Evolutionary conservation across 495 filamentous ascomycete genomes (phyloP).

Genomic region (Penicillium maclennaniae): DNA sequence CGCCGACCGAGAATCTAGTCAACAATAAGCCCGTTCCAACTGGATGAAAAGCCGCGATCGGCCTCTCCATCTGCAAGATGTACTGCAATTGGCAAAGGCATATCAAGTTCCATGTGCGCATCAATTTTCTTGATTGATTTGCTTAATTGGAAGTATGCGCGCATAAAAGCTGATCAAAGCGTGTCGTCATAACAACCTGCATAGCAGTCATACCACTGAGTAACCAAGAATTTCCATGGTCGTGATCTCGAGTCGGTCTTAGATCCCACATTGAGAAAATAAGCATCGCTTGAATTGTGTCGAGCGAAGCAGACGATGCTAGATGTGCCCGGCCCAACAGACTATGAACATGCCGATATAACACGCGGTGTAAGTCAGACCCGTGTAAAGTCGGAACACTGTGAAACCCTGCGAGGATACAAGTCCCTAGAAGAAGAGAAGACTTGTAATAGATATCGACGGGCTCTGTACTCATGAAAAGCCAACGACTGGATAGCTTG

Average conservation of each 20-base stretch:
- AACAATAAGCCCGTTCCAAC: neutral
- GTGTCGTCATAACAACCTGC: conserved; percentile 13
- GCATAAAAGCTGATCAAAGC: conserved; percentile 8
- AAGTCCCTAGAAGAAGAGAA: conserved; percentile 14
- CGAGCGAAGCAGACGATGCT: conserved; percentile 5
- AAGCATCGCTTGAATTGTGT: conserved; percentile 19
- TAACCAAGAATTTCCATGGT: conserved; percentile 20
- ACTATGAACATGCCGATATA: conserved; percentile 15
- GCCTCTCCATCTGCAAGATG: neutral
- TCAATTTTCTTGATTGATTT: conserved; percentile 2
- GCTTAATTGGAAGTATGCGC: neutral
- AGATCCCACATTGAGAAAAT: conserved; percentile 22
- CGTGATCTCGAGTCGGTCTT: conserved; percentile 12
- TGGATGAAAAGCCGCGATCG: neutral
- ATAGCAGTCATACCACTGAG: conserved; percentile 16
- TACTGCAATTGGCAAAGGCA: conserved; percentile 20
- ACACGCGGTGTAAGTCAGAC: conserved; percentile 10
- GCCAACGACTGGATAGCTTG: conserved; percentile 19
- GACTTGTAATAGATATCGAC: conserved; percentile 8
- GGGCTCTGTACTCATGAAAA: conserved; percentile 16
- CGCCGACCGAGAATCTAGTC: conserved; percentile 13
- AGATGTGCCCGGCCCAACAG: conserved; percentile 10
- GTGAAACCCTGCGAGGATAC: conserved; percentile 16
- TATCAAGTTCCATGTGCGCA: conserved; percentile 20
- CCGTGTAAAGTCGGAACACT: conserved; percentile 11